phyloP scores from a whole-genome alignment of 2,329 filamentous ascomycete genomes.

The Arthrobotrys conoides region DNA sequence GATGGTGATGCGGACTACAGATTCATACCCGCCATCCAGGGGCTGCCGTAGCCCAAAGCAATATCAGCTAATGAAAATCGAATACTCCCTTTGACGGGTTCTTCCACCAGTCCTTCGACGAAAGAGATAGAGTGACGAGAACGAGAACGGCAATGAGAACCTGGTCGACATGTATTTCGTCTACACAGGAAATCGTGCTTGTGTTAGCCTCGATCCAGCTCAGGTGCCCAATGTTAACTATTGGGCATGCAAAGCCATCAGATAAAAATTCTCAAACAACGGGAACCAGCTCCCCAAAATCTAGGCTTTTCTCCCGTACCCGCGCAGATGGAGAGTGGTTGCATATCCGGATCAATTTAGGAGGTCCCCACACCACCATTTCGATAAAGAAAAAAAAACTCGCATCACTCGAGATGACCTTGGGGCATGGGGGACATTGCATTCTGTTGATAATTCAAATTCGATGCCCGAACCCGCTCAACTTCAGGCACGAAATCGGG shows the following conservation, averaged over 20 bases:
- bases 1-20: slow-evolving; percentile 9
- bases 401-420: slow-evolving; percentile 12
- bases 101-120: slow-evolving; percentile 17
- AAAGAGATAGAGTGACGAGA: too few relatives aligned
- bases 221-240: slow-evolving; percentile 5
- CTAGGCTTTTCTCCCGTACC: slow-evolving; percentile 61
- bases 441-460: slow-evolving; percentile 7
- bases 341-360: slow-evolving; percentile 59
- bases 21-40: slow-evolving; percentile 3
- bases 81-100: slow-evolving; percentile 27
- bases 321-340: slow-evolving; percentile 59
- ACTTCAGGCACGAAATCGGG: slow-evolving; percentile 22
- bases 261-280: slow-evolving; percentile 47
- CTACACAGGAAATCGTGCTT: neutral
- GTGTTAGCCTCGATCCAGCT: neutral
- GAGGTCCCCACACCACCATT: slow-evolving; percentile 58
- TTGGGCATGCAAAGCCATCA: slow-evolving; percentile 25
- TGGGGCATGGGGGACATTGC: slow-evolving; percentile 3
- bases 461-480: neutral
- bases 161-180: slow-evolving; percentile 24
- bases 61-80: neutral
- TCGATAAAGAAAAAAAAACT: slow-evolving; percentile 21
- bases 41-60: neutral
- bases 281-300: slow-evolving; percentile 46
- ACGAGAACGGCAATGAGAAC: too few relatives aligned